Percentiles rank a stretch among this genome's conserved stretches.
phyloP scores from a whole-genome alignment of 176 grass and related monocot species.

The Juncus inflexus region DNA sequence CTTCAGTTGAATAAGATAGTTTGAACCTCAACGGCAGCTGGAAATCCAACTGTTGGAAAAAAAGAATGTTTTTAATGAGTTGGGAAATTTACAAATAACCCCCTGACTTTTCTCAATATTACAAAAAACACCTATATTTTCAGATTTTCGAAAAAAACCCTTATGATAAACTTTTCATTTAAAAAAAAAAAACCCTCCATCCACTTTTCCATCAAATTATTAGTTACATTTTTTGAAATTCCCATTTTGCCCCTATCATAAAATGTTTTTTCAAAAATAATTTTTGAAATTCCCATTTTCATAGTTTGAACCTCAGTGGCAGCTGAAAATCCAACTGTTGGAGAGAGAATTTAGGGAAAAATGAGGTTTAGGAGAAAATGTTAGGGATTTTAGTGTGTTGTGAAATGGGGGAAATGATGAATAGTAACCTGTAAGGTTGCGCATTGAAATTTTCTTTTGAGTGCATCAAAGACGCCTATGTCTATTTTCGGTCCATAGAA shows the following conservation, averaged over 20 bases:
- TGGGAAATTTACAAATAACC: too few relatives aligned
- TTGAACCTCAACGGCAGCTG: constrained; percentile 90
- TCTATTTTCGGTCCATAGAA: constrained; percentile 99
- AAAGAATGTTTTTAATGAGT: constrained; percentile 22
- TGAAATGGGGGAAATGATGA: too few relatives aligned
- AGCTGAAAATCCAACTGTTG: constrained; percentile 91
- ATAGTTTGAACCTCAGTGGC: constrained; percentile 82
- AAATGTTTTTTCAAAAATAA: too few relatives aligned
- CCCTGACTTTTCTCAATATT: too few relatives aligned
- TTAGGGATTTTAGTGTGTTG: too few relatives aligned
- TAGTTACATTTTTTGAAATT: background rate
- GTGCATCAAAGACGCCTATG: constrained; percentile 97
- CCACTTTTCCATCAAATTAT: too few relatives aligned
- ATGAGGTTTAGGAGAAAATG: too few relatives aligned
- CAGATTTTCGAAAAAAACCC: too few relatives aligned
- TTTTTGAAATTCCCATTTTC: too few relatives aligned
- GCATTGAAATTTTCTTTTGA: constrained; percentile 98
- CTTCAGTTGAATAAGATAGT: constrained; percentile 85
- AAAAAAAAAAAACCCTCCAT: too few relatives aligned
- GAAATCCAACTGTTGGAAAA: constrained; percentile 78
- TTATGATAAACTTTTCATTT: too few relatives aligned
- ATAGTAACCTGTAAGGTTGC: constrained; percentile 79
- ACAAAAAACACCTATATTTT: constrained; percentile 2
- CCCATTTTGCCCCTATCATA: background rate
- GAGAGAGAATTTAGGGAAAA: constrained; percentile 9